phyloP scores from a whole-genome alignment of 176 grass and related monocot genomes.

The Ananas comosus region DNA sequence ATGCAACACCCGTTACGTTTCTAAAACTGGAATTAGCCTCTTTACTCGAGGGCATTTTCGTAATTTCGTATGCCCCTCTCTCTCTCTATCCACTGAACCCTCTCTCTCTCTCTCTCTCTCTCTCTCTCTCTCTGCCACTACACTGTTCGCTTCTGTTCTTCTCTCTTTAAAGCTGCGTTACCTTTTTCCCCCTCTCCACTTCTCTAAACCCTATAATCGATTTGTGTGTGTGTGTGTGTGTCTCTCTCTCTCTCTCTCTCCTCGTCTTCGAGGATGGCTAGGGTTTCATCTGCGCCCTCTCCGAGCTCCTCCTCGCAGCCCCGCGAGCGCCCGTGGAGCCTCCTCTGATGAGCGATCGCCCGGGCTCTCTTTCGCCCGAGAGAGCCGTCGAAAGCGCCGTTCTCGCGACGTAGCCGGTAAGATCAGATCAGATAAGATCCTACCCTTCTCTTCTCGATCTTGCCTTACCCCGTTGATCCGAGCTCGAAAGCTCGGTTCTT shows the following conservation, averaged over 20 bases:
- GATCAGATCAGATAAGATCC: conserved; percentile 14
- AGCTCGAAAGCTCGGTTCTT: no score
- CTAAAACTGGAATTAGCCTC: neutral
- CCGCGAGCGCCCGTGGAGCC: neutral
- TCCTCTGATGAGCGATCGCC: conserved; percentile 14
- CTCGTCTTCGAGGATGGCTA: conserved; percentile 34
- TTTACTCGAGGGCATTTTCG: neutral
- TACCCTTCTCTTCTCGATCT: neutral
- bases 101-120: no score
- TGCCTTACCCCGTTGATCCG: neutral
- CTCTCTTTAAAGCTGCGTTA: conserved; percentile 63
- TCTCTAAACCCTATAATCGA: conserved; percentile 2
- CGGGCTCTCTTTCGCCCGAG: conserved; percentile 29
- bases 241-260: conserved; percentile 4
- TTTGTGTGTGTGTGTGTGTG: neutral
- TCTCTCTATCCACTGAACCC: neutral
- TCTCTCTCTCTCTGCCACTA: no score
- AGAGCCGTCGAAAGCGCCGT: conserved; percentile 6
- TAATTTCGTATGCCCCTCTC: neutral
- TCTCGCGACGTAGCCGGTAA: conserved; percentile 9
- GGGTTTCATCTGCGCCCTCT: conserved; percentile 23
- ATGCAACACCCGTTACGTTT: no score
- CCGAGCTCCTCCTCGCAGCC: neutral
- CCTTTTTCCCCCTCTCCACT: conserved; percentile 29
- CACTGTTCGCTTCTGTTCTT: conserved; percentile 35